Evolutionary conservation across 805 yeast genomes (phyloP), one percentile per base, ranked within the genome.

Genomic region (Yamadazyma sp.): DNA sequence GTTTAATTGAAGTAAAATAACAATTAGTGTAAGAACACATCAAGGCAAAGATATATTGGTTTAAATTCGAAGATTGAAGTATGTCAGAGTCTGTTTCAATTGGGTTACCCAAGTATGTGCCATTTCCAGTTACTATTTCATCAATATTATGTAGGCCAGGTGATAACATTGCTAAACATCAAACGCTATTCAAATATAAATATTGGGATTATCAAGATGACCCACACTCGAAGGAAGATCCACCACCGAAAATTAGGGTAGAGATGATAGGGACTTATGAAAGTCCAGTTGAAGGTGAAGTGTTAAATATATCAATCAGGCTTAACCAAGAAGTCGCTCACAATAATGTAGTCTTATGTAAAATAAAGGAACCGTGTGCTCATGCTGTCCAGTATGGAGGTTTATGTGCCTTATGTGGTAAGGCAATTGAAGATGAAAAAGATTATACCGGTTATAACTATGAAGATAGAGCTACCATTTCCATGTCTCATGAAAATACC

Each of bases 331-430:
- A 75, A 43, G 65, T 91, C 12, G 66, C 69, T 23, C 76, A 75
- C 36, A 38, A 55, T 17, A 64, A 63, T 3, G 49, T 54, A 6
- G 64, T 64, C 3, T 62, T 91, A 10, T 70, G 80, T 19, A 62
- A 67, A 26, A 69, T 91, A 11, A 59, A 65, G 27, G 97, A 94
- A 53, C 87, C 94, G 0, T 93, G 98, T 52, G 72, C 86, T 9
- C 98, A 93, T 59, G 77, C 91, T 1, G 88, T 93, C 18, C 97
- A 93, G 48, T 93, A 82, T 53, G 96, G 95, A 10, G 98, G 98
- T 0, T 69, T 91, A 27, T 91, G 98, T 64, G 97, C 96, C 0
- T 60, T 86, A 14, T 91, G 98, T 57, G 98, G 98, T 5, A 78
- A 77, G 39, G 75, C 85, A 6, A 73, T 93, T 7, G 82, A 75